phyloP scores from a whole-genome alignment of 192 early-diverging fungal genomes.

The Linnemannia hyalina region DNA sequence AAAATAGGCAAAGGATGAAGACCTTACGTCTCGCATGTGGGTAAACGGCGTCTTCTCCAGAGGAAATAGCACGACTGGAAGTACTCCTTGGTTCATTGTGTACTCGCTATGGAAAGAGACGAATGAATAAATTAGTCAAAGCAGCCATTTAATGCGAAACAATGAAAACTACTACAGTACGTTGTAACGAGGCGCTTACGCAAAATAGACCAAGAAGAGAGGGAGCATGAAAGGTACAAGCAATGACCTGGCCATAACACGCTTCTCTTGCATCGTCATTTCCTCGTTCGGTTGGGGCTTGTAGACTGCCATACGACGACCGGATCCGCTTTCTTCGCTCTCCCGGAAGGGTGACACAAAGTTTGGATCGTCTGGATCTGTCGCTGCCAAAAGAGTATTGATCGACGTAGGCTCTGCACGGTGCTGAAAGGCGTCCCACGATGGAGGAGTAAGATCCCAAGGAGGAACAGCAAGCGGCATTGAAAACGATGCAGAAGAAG shows the following conservation, averaged over 20 bases:
- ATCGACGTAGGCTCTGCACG: conserved; percentile 42
- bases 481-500: neutral
- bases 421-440: neutral
- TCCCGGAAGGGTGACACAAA: conserved; percentile 45
- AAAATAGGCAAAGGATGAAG: neutral
- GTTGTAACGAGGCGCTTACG: conserved; percentile 25
- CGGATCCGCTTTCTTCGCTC: conserved; percentile 16
- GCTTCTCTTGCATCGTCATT: conserved; percentile 48
- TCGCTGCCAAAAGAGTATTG: conserved; percentile 41
- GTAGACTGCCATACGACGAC: conserved; percentile 21
- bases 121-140: neutral
- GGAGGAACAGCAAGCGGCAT: neutral
- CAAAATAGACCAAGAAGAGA: conserved; percentile 57
- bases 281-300: conserved; percentile 34
- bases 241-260: conserved; percentile 36
- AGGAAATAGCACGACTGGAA: conserved; percentile 54
- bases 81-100: conserved; percentile 59
- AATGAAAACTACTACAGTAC: neutral
- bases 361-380: conserved; percentile 41
- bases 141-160: neutral
- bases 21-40: conserved; percentile 56
- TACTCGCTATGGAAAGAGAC: conserved; percentile 35
- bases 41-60: conserved; percentile 56
- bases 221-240: conserved; percentile 57
- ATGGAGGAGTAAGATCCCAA: conserved; percentile 15